These are phyloP conservation scores for Polygonum aviculare DNA, from an alignment of 148 eudicot species.

Conservation along the genomic window DNA sequence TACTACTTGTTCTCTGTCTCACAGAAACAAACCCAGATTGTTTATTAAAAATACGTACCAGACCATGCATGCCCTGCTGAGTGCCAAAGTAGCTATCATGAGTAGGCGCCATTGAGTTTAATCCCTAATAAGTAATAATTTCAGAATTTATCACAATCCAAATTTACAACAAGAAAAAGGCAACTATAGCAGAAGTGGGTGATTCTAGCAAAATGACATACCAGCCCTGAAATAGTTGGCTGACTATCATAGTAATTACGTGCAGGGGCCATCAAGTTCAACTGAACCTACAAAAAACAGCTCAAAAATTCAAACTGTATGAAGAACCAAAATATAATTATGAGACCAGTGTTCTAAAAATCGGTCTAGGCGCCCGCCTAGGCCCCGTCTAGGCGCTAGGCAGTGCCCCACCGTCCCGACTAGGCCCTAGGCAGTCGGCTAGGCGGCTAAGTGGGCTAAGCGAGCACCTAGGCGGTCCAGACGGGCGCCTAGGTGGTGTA, in stretches of 20 bases:
- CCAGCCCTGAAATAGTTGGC: constrained; percentile 79
- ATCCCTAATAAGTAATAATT: constrained; percentile 37
- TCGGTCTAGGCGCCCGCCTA: no score
- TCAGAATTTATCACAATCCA: constrained; percentile 8
- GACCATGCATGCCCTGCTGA: constrained; percentile 65
- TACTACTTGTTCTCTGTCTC: not conserved
- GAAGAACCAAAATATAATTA: not conserved
- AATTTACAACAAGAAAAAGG: not conserved
- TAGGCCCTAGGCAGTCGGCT: no score
- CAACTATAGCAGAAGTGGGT: not conserved
- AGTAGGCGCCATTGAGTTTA: constrained; percentile 68
- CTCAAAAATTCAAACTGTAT: not conserved
- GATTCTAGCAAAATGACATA: constrained; percentile 26
- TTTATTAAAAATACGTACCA: constrained; percentile 35
- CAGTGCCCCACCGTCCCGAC: no score
- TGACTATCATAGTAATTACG: constrained; percentile 72
- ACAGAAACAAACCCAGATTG: not conserved
- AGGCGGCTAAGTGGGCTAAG: no score
- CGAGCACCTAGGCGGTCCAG: no score
- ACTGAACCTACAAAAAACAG: constrained; percentile 50
- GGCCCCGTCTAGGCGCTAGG: no score
- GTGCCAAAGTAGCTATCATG: constrained; percentile 68
- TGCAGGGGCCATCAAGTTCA: constrained; percentile 86
- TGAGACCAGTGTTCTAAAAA: no score
- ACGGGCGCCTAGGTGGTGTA: no score